phyloP scores from a whole-genome alignment of 2,329 filamentous ascomycete genomes.

The Juglanconis juglandina region DNA sequence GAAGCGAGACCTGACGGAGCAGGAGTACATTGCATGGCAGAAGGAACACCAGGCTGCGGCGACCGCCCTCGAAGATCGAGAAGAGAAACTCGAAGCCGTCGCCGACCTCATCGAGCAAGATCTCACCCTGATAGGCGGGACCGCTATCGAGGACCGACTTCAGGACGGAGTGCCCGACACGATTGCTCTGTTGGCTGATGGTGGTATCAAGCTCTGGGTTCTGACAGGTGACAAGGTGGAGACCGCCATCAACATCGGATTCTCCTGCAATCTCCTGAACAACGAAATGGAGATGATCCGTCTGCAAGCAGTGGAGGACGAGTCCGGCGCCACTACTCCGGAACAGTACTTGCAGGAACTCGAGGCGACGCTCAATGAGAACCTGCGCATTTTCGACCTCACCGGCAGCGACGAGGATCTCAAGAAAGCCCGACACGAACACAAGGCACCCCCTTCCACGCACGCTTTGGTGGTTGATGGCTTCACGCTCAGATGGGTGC shows the following conservation, averaged over 20 bases:
- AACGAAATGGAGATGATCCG: constrained; percentile 98
- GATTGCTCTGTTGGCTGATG: constrained; percentile 83
- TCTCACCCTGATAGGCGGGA: constrained; percentile 82
- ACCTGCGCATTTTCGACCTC: constrained; percentile 70
- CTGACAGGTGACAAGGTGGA: constrained; percentile 98
- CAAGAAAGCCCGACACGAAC: constrained; percentile 71
- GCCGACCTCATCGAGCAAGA: constrained; percentile 90
- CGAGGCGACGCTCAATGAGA: constrained; percentile 69
- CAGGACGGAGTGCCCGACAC: constrained; percentile 97
- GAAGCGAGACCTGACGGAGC: constrained; percentile 72
- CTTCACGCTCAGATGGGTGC: constrained; percentile 83
- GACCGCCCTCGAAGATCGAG: constrained; percentile 76
- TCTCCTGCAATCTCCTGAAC: constrained; percentile 94
- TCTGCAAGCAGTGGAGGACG: constrained; percentile 78
- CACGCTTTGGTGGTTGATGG: constrained; percentile 95
- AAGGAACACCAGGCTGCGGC: constrained; percentile 84
- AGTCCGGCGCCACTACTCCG: constrained; percentile 44
- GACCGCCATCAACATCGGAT: constrained; percentile 99
- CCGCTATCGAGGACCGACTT: constrained; percentile 92
- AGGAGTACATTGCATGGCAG: constrained; percentile 82
- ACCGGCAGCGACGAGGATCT: constrained; percentile 85
- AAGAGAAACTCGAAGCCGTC: constrained; percentile 87
- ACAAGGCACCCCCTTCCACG: constrained; percentile 80
- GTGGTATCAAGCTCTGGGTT: constrained; percentile 98
- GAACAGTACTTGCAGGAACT: constrained; percentile 54